Conservation (phyloP, 768 basidiomycete species). For the Lactarius quietus region DNA sequence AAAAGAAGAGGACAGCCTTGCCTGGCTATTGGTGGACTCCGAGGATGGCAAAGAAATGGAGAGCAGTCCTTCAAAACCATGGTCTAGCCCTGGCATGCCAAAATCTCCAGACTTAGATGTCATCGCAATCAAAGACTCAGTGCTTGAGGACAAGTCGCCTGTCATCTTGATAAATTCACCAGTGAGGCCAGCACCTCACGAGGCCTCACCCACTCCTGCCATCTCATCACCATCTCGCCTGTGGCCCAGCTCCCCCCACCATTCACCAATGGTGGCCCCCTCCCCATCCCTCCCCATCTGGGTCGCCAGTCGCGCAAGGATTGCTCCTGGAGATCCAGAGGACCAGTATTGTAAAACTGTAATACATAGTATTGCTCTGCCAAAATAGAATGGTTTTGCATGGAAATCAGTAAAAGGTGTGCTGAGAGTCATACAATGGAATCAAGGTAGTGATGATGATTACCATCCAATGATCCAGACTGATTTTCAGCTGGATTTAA, state of each 20-base stretch:
- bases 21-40: constrained; percentile 26
- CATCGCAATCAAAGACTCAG: constrained; percentile 20
- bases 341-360: no score
- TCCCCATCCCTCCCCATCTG: constrained; percentile 46
- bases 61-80: constrained; percentile 7
- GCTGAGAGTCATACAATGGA: no score
- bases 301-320: constrained; percentile 34
- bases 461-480: no score
- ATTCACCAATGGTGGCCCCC: constrained; percentile 30
- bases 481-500: no score
- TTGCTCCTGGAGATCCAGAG: no score
- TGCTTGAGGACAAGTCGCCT: constrained; percentile 6
- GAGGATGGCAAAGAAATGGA: constrained; percentile 9
- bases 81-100: neutral
- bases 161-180: constrained; percentile 13
- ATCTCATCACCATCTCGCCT: constrained; percentile 34
- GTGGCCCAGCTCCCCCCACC: constrained; percentile 23
- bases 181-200: neutral
- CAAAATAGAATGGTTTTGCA: no score
- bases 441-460: no score
- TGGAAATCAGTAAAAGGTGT: no score
- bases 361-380: no score
- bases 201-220: constrained; percentile 38
- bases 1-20: constrained; percentile 19
- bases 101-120: constrained; percentile 7